phyloP scores from a whole-genome alignment of 331 rosid genomes.

The Cydonia oblonga region DNA sequence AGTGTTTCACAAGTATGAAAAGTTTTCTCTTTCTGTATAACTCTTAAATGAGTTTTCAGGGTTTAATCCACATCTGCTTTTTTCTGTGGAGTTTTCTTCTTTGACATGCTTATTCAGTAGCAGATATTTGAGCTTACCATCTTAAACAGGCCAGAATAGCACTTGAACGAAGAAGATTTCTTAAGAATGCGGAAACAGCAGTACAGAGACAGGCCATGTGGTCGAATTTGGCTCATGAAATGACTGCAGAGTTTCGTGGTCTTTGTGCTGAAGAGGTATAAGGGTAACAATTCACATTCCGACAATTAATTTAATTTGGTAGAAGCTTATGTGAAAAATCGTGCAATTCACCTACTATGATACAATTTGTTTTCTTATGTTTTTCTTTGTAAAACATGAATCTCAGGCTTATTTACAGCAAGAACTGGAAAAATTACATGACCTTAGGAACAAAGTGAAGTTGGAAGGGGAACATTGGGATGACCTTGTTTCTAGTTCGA shows the following conservation, averaged over 20 bases:
- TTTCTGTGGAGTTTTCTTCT: background rate
- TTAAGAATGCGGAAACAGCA: slow-evolving; percentile 89
- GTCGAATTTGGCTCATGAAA: slow-evolving; percentile 96
- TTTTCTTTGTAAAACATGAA: slow-evolving; percentile 17
- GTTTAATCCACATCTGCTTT: background rate
- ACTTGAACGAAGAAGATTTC: slow-evolving; percentile 87
- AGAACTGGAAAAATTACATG: slow-evolving; percentile 92
- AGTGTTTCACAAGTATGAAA: background rate
- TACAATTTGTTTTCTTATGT: background rate
- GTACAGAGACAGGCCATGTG: slow-evolving; percentile 94
- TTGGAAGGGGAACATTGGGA: slow-evolving; percentile 99
- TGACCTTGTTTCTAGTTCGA: slow-evolving; percentile 93
- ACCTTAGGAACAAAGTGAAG: slow-evolving; percentile 91
- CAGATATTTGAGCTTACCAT: slow-evolving; percentile 17
- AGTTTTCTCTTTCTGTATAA: background rate
- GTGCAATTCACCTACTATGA: background rate
- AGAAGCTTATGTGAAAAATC: background rate
- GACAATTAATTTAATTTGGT: background rate
- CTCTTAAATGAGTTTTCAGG: background rate
- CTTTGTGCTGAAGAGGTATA: slow-evolving; percentile 99
- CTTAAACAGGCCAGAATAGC: slow-evolving; percentile 85
- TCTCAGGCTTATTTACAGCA: slow-evolving; percentile 95
- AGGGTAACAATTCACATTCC: slow-evolving; percentile 11
- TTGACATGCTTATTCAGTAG: slow-evolving; percentile 9
- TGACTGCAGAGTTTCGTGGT: slow-evolving; percentile 98